Percentiles rank a stretch among this genome's conserved stretches.
Evolutionary conservation across 2,329 filamentous ascomycete species (phyloP).

Genomic region (Penicillium brevicompactum): DNA sequence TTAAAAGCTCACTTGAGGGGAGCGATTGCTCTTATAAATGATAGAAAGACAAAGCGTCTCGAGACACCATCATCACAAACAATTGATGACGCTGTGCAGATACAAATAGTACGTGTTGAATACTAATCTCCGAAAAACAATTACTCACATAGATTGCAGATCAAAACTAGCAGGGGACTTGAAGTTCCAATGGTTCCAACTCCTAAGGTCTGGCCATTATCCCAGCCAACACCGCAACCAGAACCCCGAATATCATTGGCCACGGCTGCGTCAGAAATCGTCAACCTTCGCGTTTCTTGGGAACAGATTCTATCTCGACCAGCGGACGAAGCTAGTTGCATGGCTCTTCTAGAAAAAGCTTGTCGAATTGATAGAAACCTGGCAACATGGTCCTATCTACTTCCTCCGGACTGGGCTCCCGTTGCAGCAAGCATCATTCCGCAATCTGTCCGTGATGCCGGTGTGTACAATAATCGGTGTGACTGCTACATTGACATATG

Average conservation of each 20-base stretch:
- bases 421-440: constrained; percentile 26
- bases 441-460: constrained; percentile 27
- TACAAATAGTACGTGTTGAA: constrained; percentile 26
- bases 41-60: constrained; percentile 14
- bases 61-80: constrained; percentile 16
- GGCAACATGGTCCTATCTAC: constrained; percentile 23
- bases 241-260: constrained; percentile 23
- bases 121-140: background rate
- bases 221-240: constrained; percentile 12
- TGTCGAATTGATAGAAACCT: constrained; percentile 24
- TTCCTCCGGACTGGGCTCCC: constrained; percentile 29
- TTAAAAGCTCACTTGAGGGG: constrained; percentile 31
- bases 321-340: constrained; percentile 8
- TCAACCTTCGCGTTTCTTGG: constrained; percentile 27
- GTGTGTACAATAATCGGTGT: constrained; percentile 28
- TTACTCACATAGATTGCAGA: constrained; percentile 15
- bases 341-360: constrained; percentile 21
- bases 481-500: constrained; percentile 35
- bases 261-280: constrained; percentile 24
- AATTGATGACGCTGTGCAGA: constrained; percentile 26
- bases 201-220: constrained; percentile 27
- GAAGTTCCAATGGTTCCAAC: constrained; percentile 23
- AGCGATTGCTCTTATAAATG: constrained; percentile 32
- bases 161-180: constrained; percentile 24
- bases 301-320: constrained; percentile 8